phyloP scores from a whole-genome alignment of 257 asterid species.

The Coffea canephora region DNA sequence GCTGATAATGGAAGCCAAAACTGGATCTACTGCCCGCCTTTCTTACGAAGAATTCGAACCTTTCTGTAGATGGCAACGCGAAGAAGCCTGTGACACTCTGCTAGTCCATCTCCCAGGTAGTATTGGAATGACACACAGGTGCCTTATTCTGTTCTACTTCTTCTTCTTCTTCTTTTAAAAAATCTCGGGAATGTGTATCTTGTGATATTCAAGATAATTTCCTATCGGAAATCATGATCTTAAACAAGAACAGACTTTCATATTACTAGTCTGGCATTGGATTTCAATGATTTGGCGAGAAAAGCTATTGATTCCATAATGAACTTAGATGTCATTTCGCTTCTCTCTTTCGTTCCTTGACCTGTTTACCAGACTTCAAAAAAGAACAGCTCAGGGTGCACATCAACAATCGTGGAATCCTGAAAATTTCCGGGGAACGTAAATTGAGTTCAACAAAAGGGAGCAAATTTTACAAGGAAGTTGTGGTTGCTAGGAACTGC shows the following conservation, averaged over 20 bases:
- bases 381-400: constrained; percentile 63
- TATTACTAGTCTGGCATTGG: no score
- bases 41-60: constrained; percentile 57
- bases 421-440: constrained; percentile 63
- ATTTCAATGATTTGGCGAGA: neutral
- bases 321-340: no score
- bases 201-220: no score
- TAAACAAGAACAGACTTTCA: no score
- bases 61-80: constrained; percentile 57
- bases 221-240: no score
- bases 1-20: constrained; percentile 35
- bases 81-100: constrained; percentile 46
- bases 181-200: no score
- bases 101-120: constrained; percentile 54
- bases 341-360: neutral
- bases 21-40: neutral
- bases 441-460: constrained; percentile 15
- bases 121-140: neutral
- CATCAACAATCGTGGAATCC: constrained; percentile 38
- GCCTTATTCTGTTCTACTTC: neutral
- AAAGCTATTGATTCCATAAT: no score
- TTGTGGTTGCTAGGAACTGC: constrained; percentile 33
- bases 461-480: constrained; percentile 48
- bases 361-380: constrained; percentile 41
- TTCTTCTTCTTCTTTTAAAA: neutral